Base-by-base conservation (phyloP, 2,329 filamentous ascomycete genomes). In the Nigrospora sphaerica region DNA sequence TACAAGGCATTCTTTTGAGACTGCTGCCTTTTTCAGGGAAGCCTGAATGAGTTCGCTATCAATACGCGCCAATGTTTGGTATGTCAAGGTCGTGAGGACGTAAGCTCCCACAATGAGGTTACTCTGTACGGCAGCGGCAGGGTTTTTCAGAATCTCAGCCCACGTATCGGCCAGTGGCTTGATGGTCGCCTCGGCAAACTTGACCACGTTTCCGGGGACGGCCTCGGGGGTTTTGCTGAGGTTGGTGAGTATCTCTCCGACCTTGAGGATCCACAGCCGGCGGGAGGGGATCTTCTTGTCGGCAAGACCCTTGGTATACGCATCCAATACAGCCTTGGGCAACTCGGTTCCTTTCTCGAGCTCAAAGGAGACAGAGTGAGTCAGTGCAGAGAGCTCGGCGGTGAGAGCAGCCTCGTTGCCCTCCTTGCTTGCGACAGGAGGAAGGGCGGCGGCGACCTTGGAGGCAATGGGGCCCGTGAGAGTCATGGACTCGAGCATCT, bases 211-310 rank as follows among this genome's bases (percentile, higher is more conserved):
- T 41, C 72, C 67, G 35, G 75, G 65, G 39, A 81, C 58, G 12
- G 74, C 57, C 4, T 71, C 62, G 6, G 70, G 59, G n/a, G 71
- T 59, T 14, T 69, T 55, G 32, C 70, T 62, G 13, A 79, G 67
- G 34, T 72, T 66, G 71, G 82, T 84, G 39, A 95, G 69, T 2
- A 91, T 69, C 32, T 88, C 80, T 36, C 86, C 89, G 32, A 85
- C 70, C 36, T 82, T 81, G 34, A 93, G 71, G 44, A 88, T 76
- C 93, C 93, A 98, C 18, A 88, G 69, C 51, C 85, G 88, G 28
- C 88, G 83, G 45, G 87, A 80, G 6, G 83, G 75, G 2, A 86
- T 70, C 57, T 90, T 88, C 67, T 97, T 98, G 54, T 98, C 93
- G 9, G 76, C 74, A 38, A 95, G 73, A 1, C 92, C 93, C 66